phyloP scores from a whole-genome alignment of 1,284 basidiomycete species.

The Ganoderma sp. region DNA sequence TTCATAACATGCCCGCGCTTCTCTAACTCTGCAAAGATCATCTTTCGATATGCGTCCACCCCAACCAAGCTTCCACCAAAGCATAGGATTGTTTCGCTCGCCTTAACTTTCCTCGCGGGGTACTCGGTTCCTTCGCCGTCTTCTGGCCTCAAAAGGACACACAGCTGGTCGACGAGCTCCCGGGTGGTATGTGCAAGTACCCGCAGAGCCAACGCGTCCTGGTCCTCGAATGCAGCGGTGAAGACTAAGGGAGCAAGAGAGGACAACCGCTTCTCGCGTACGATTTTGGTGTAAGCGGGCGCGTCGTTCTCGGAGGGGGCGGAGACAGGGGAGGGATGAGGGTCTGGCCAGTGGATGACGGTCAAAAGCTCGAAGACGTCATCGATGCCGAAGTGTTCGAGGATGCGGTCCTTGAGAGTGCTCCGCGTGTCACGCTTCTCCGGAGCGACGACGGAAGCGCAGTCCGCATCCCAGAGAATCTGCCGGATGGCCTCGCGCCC shows the following conservation, averaged over 20 bases:
- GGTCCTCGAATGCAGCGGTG: slow-evolving; percentile 67
- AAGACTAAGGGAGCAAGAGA: slow-evolving; percentile 76
- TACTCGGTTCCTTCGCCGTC: slow-evolving; percentile 31
- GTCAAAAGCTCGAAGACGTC: slow-evolving; percentile 67
- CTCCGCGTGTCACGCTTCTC: slow-evolving; percentile 31
- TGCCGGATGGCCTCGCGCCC: slow-evolving; percentile 74
- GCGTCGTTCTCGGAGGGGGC: slow-evolving; percentile 28
- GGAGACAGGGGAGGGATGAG: slow-evolving; percentile 33
- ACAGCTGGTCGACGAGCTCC: slow-evolving; percentile 66
- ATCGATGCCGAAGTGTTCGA: slow-evolving; percentile 60
- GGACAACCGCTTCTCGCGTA: slow-evolving; percentile 76
- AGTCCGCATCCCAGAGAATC: slow-evolving; percentile 63
- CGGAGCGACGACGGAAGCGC: slow-evolving; percentile 50
- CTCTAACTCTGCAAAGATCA: slow-evolving; percentile 64
- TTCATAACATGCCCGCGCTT: slow-evolving; percentile 64
- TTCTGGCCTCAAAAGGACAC: slow-evolving; percentile 54
- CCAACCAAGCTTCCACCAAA: slow-evolving; percentile 78
- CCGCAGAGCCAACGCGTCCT: slow-evolving; percentile 62
- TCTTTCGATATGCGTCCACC: slow-evolving; percentile 59
- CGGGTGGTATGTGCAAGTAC: slow-evolving; percentile 60
- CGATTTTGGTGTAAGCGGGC: slow-evolving; percentile 46
- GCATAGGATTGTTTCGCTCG: slow-evolving; percentile 64
- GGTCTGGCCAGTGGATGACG: slow-evolving; percentile 64
- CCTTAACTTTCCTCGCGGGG: slow-evolving; percentile 52
- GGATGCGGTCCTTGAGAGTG: slow-evolving; percentile 45